These are phyloP conservation scores for Nannochloropsis oceanica DNA, from an alignment of 108 stramenopile genomes.

Conservation along the genomic window DNA sequence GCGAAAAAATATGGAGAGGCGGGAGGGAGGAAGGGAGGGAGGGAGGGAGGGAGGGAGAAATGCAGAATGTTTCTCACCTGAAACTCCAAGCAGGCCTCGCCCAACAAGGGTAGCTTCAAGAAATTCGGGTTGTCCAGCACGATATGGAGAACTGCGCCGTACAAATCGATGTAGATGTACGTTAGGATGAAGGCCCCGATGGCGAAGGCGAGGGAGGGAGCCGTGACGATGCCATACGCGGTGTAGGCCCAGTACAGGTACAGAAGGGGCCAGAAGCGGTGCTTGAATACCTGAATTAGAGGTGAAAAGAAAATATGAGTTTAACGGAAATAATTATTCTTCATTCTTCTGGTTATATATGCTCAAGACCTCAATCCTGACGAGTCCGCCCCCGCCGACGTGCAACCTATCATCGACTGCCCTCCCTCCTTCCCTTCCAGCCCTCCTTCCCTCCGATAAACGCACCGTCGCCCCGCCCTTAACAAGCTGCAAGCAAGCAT, in stretches of 20 bases:
- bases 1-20: not conserved
- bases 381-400: no score
- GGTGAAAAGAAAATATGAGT: not conserved
- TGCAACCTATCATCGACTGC: no score
- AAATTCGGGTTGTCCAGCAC: not conserved
- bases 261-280: not conserved
- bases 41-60: no score
- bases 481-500: not conserved
- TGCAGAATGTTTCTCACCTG: not conserved
- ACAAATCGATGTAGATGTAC: not conserved
- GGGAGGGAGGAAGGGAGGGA: not conserved
- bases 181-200: not conserved
- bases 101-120: not conserved
- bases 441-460: not conserved
- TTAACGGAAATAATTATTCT: no score
- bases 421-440: not conserved
- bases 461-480: not conserved
- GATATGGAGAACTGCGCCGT: not conserved
- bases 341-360: no score
- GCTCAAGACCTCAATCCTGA: no score
- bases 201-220: not conserved
- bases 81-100: not conserved
- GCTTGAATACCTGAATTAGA: not conserved
- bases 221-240: not conserved
- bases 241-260: not conserved